Evolutionary conservation across 2,329 filamentous ascomycete species (phyloP), one percentile per base, ranked within the genome.

Genomic region (Camillea tinctor): DNA sequence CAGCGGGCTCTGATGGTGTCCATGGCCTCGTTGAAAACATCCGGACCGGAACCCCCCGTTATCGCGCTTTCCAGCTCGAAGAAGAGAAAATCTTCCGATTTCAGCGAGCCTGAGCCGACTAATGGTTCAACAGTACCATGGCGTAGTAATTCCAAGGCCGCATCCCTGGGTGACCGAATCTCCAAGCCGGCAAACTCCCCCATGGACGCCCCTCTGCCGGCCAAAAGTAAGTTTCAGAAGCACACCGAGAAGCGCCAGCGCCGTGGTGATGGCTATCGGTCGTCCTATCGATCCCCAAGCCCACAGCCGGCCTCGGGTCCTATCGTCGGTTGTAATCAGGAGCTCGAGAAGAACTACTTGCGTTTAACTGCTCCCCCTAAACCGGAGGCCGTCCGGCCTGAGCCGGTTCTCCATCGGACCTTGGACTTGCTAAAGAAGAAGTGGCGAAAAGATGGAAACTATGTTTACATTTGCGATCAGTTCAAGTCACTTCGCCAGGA

Each of bases 401-500:
- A 96, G 72, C 78, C 79, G 54, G 81, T 99, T 21, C 79, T 99
- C 64, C 87, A 89, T 67, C 88, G 95, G 77, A 93, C 94, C 5
- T 78, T 99, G 75, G 92, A 96, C 68, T 80, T 96, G 54, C 80
- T 99, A 65, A 96, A 96, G 81, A 91, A 89, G 80, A 98, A 96
- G 79, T 99, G 95, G 95, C 90, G 88, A 73, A 87, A 88, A 68
- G 93, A 97, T 70, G 89, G 88, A 78, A 97, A 98, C 78, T 99
- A 99, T 77, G 88, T 87, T 68, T 99, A 97, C 78, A 96, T 97
- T 65, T 98, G 95, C 85, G 93, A 99, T 74, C 95, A 99, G 83
- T 96, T 99, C 84, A 99, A 99, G 77, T 97, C 95, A 17, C 84
- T 99, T 75, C 92, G 95, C 62, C 95, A 99, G 82, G 95, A 99